These are phyloP conservation scores for Lipomyces mesembrius DNA, from an alignment of 805 yeast genomes.

Conservation along the genomic window DNA sequence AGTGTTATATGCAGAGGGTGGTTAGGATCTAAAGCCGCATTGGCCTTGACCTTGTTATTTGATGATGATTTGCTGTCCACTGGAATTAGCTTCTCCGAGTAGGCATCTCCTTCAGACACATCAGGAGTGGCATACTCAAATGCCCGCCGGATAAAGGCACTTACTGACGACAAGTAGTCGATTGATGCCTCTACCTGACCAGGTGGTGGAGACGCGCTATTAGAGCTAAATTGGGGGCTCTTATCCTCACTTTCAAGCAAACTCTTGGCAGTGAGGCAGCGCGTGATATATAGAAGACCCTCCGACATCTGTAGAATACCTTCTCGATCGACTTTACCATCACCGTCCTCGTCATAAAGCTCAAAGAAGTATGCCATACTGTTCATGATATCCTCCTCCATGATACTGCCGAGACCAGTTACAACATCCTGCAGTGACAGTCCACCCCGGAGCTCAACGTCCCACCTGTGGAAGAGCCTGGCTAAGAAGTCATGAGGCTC, in stretches of 20 bases:
- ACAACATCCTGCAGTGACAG: constrained; percentile 72
- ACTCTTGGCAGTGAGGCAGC: constrained; percentile 54
- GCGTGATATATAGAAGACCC: constrained; percentile 77
- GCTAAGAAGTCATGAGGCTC: constrained; percentile 56
- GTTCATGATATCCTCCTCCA: constrained; percentile 76
- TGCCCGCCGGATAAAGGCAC: constrained; percentile 81
- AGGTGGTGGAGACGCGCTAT: constrained; percentile 18
- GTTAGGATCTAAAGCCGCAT: constrained; percentile 81
- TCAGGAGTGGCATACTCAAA: constrained; percentile 75
- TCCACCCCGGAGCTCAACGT: constrained; percentile 54
- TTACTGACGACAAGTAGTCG: constrained; percentile 82
- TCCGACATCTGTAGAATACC: constrained; percentile 85
- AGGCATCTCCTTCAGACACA: constrained; percentile 38
- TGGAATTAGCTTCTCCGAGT: constrained; percentile 30
- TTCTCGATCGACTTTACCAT: constrained; percentile 72
- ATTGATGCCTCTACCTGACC: not conserved
- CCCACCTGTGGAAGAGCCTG: constrained; percentile 75
- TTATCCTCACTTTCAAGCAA: not conserved
- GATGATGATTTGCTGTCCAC: constrained; percentile 37
- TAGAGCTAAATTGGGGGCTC: constrained; percentile 1
- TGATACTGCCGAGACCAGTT: constrained; percentile 69
- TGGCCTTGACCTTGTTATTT: constrained; percentile 55
- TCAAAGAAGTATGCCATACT: constrained; percentile 77
- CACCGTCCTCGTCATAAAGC: constrained; percentile 65
- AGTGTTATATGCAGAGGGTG: constrained; percentile 74